Percentiles rank a stretch among this genome's conserved stretches.
phyloP scores from a whole-genome alignment of 202 grass and related monocot species.

The Zizania palustris region DNA sequence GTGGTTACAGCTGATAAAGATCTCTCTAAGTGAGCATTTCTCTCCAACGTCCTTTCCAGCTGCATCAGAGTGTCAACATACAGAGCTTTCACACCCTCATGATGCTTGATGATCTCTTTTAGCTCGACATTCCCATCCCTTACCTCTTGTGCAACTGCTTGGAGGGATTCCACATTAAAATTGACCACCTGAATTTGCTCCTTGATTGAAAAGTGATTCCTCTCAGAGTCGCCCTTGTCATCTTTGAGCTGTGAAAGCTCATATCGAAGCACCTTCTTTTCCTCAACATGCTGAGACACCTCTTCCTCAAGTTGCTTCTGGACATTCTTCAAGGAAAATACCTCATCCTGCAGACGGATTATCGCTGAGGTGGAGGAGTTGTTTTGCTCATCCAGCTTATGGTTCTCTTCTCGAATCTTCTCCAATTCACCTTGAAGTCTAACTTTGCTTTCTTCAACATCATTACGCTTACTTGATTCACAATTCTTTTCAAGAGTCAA shows the following conservation, averaged over 20 bases:
- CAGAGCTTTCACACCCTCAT: constrained; percentile 56
- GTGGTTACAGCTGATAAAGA: constrained; percentile 58
- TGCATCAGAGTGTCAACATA: constrained; percentile 79
- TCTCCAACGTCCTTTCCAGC: constrained; percentile 65
- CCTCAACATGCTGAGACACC: constrained; percentile 64
- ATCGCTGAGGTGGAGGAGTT: constrained; percentile 63
- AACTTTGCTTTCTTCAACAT: constrained; percentile 52
- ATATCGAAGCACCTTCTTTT: constrained; percentile 71
- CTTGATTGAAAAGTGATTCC: constrained; percentile 62
- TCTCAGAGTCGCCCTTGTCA: constrained; percentile 68
- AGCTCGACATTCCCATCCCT: constrained; percentile 74
- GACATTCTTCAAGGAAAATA: constrained; percentile 78
- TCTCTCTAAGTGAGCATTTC: constrained; percentile 68
- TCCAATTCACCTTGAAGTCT: constrained; percentile 64
- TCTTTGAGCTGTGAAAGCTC: constrained; percentile 73
- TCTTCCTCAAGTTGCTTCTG: constrained; percentile 71
- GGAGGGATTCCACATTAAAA: constrained; percentile 82
- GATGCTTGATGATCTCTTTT: constrained; percentile 80
- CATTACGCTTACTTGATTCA: constrained; percentile 53
- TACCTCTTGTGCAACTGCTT: constrained; percentile 68
- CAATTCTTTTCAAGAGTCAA: constrained; percentile 65
- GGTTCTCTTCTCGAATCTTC: constrained; percentile 73
- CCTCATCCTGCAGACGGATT: constrained; percentile 84
- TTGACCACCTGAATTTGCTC: constrained; percentile 84
- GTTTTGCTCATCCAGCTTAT: constrained; percentile 73